Evolutionary conservation across 805 yeast genomes (phyloP), one percentile per base, ranked within the genome.

Genomic region (Suhomyces prunicola): DNA sequence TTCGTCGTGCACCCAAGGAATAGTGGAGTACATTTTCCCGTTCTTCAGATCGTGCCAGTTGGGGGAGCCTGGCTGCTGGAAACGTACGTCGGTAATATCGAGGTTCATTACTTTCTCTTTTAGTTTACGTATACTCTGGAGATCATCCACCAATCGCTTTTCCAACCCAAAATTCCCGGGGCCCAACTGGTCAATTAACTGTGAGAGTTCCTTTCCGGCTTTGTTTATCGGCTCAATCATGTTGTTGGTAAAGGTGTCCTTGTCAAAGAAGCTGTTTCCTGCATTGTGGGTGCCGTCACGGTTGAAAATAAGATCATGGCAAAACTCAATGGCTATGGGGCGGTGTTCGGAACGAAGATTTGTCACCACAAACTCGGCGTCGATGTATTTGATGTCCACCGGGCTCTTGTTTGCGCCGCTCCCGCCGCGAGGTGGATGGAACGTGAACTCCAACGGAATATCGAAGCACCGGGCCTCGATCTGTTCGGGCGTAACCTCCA

Each of bases 251-350:
- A 68, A 65, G 26, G 61, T 62, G 47, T 73, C 76, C 4, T 39
- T 23, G 45, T 60, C 63, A 13, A 50, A 22, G 51, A 57, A 5
- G 12, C 19, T 5, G 12, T 24, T 23, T 10, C n/a, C 45, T 39
- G 40, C 23, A 13, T 33, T 56, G 9, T 47, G 39, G 42, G 23
- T 59, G 7, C 31, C 22, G 19, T 45, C 36, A 39, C 61, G 67
- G 47, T 61, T 62, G 56, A 65, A 71, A 1, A 74, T 56, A 15
- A 69, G 60, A 42, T 69, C 75, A 55, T 73, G 76, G 51, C 66
- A 63, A 27, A 74, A 52, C 58, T 73, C 79, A 8, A 74, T 50
- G 1, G 79, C 78, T 10, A 74, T 70, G 2, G 74, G 70, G 24
- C 59, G 56, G 47, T 66, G 63, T 12, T 65, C 62, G 1, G 78